Base-by-base conservation (phyloP, 2,329 filamentous ascomycete species). In the Sarocladium oryzae region DNA sequence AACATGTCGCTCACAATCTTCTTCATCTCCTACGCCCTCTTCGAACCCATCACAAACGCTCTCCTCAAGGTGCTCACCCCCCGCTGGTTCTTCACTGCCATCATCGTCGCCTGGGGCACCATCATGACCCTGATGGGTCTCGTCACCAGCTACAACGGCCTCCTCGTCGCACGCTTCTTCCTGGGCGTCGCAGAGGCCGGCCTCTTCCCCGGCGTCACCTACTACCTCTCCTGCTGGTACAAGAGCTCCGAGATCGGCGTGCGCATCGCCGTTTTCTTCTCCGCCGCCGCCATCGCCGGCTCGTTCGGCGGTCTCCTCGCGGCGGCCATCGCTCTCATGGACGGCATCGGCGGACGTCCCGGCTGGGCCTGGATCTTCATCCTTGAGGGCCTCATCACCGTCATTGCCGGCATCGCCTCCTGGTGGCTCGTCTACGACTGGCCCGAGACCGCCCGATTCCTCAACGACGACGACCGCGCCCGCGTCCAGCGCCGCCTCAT, bases 201-300 rank as follows among this genome's bases (percentile, higher is more conserved):
- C 1, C 66, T 87, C 0, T 85, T 82, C 57, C 82, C 81, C 0
- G 84, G 82, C 2, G 77, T 87, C 62, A 68, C 81, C 69, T 66
- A 82, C 69, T 89, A 89, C 60, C 74, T 91, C 0, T 85, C 81
- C 0, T 89, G 85, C 61, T 92, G 87, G 87, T 93, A 91, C 62
- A 86, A 81, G 62, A 75, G 86, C 8, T 79, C 77, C 1, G 88
- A 93, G 58, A 85, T 91, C 49, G 87, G 87, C 36, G 76, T 88
- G 64, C 77, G 86, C n/a, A 86, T 86, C 21, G 78, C 89, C 26
- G 82, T 84, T 4, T 84, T 83, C 60, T 84, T 78, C 58, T 79
- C 74, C 36, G 78, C 76, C 18, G 77, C 77, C 1, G 74, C 76
- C 8, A 63, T 82, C 11, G 79, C 80, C 0, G 78, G 78, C 20